Percentiles rank a stretch among this genome's conserved stretches.
Conservation (phyloP, 352 stramenopile genomes). For the Peronospora destructor region DNA sequence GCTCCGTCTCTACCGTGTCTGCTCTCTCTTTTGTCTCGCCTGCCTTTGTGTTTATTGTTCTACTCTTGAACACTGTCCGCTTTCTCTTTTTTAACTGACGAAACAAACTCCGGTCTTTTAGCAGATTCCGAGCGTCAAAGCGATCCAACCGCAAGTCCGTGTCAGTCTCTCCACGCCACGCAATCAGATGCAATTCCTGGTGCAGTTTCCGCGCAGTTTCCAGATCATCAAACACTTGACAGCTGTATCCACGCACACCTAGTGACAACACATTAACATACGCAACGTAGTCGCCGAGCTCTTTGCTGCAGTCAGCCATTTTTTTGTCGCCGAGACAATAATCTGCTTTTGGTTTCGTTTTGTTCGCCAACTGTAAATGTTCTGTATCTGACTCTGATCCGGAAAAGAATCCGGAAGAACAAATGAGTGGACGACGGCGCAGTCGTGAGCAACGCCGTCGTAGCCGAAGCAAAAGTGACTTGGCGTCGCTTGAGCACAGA, state of each 20-base stretch:
- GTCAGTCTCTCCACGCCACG: conserved; percentile 36
- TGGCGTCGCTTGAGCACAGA: conserved; percentile 11
- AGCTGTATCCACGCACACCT: conserved; percentile 44
- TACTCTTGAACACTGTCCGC: background rate
- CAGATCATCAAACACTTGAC: conserved; percentile 45
- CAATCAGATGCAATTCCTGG: conserved; percentile 46
- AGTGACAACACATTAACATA: conserved; percentile 31
- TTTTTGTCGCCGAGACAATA: too few species aligned
- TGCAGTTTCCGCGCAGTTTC: conserved; percentile 43
- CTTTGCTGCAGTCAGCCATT: conserved; percentile 4
- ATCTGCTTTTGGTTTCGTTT: too few species aligned
- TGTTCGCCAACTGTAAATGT: background rate
- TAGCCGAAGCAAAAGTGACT: conserved; percentile 26
- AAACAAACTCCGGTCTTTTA: conserved; percentile 44
- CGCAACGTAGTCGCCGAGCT: background rate
- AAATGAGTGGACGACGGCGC: conserved; percentile 19
- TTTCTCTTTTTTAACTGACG: conserved; percentile 39
- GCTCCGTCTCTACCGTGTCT: conserved; percentile 5
- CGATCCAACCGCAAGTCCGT: conserved; percentile 41
- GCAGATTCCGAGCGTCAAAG: conserved; percentile 57
- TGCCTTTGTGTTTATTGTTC: background rate
- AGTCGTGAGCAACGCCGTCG: conserved; percentile 13
- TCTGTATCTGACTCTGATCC: background rate
- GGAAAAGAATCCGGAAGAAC: too few species aligned
- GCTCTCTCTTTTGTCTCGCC: background rate